phyloP scores from a whole-genome alignment of 306 rosid species.

The Lathyrus oleraceus region DNA sequence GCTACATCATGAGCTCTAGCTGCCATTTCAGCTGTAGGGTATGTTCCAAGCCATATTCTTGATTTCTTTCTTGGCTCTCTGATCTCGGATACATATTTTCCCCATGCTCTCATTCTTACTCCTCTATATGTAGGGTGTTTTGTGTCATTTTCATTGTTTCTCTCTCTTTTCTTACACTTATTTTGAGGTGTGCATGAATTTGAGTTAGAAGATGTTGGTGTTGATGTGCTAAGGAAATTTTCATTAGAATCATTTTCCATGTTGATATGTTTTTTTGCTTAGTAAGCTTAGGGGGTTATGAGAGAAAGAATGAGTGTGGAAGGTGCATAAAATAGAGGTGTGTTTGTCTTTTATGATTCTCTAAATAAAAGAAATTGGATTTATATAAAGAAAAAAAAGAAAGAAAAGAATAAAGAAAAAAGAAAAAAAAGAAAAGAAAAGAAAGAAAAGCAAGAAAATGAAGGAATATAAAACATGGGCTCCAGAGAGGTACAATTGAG shows the following conservation, averaged over 20 bases:
- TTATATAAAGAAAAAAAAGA: slow-evolving; percentile 32
- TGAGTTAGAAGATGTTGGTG: slow-evolving; percentile 17
- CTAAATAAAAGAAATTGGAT: slow-evolving; percentile 27
- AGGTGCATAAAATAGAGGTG: slow-evolving; percentile 35
- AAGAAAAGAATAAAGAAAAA: slow-evolving; percentile 32
- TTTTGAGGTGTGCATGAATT: slow-evolving; percentile 30
- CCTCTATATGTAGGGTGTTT: slow-evolving; percentile 74
- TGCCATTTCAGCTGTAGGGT: slow-evolving; percentile 86
- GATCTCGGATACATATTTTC: slow-evolving; percentile 91
- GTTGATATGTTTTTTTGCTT: slow-evolving; percentile 48
- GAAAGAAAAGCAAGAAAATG: background rate
- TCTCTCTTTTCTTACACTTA: slow-evolving; percentile 46
- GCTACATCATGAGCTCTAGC: slow-evolving; percentile 97
- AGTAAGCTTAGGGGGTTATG: slow-evolving; percentile 23
- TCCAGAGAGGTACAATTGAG: slow-evolving; percentile 55
- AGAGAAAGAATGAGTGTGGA: slow-evolving; percentile 41
- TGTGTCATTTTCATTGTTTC: slow-evolving; percentile 30
- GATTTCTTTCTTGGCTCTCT: slow-evolving; percentile 91
- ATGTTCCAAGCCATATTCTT: slow-evolving; percentile 93
- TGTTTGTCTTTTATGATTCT: slow-evolving; percentile 51
- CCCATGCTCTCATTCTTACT: slow-evolving; percentile 85
- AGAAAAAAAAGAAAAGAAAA: slow-evolving; percentile 32
- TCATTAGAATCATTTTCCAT: slow-evolving; percentile 59
- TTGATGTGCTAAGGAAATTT: slow-evolving; percentile 35
- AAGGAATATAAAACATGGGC: slow-evolving; percentile 47